phyloP scores from a whole-genome alignment of 2,329 filamentous ascomycete species.

The Fusarium camptoceras region DNA sequence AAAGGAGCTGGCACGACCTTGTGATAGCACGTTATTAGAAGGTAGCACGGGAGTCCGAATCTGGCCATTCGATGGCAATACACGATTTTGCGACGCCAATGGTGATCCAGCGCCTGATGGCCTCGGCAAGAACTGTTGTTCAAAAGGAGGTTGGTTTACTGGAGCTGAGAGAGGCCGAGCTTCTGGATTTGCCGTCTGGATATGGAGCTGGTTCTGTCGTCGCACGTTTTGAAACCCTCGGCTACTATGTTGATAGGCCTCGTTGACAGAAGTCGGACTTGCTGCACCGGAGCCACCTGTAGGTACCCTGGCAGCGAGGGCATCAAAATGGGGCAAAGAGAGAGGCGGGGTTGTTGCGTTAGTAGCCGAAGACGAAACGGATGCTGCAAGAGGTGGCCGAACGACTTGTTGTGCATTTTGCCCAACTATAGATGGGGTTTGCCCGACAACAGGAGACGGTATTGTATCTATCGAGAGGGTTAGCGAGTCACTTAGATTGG shows the following conservation, averaged over 20 bases:
- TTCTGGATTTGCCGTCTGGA: constrained; percentile 9
- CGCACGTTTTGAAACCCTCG: constrained; percentile 10
- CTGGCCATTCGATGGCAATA: constrained; percentile 12
- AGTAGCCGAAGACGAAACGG: not conserved
- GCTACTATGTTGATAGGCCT: constrained; percentile 7
- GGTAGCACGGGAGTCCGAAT: constrained; percentile 11
- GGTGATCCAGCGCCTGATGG: constrained; percentile 26
- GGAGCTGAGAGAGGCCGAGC: constrained; percentile 1
- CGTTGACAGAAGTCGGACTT: constrained; percentile 15
- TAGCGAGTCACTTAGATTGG: constrained; percentile 8
- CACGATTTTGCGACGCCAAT: constrained; percentile 2
- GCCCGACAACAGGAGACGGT: constrained; percentile 22
- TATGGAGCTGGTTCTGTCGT: constrained; percentile 9
- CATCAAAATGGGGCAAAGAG: constrained; percentile 20
- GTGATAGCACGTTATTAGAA: constrained; percentile 10
- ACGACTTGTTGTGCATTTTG: constrained; percentile 13
- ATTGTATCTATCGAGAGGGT: constrained; percentile 22
- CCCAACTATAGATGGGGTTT: constrained; percentile 4
- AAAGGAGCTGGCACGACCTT: constrained; percentile 29
- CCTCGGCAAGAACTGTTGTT: constrained; percentile 6
- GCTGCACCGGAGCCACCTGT: constrained; percentile 7
- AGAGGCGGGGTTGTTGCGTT: constrained; percentile 14
- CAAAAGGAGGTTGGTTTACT: constrained; percentile 19
- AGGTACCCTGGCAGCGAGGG: not conserved
- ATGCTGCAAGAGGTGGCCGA: constrained; percentile 14